Conservation (phyloP, 1,284 basidiomycete genomes). For the Moesziomyces globuligerus region DNA sequence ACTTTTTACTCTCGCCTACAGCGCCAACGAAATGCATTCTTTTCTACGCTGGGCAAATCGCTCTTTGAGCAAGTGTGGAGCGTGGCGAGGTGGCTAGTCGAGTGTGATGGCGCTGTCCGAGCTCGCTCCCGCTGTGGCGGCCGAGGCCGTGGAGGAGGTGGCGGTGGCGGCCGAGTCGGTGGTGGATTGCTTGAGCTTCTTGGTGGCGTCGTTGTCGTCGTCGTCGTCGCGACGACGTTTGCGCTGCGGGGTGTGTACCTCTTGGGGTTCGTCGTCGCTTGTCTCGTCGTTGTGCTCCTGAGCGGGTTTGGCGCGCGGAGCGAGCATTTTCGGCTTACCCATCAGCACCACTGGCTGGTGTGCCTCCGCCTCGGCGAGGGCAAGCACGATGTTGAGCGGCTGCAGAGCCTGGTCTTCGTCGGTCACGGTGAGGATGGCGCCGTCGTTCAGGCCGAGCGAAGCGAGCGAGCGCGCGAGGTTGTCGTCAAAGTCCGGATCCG, state of each 20-base stretch:
- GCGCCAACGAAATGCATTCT: background rate
- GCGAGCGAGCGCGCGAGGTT: conserved; percentile 79
- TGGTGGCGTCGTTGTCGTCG: background rate
- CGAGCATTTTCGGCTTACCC: conserved; percentile 1
- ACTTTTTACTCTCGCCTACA: background rate
- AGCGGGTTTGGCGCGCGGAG: background rate
- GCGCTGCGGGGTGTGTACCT: background rate
- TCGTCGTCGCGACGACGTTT: background rate
- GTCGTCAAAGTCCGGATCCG: conserved; percentile 89
- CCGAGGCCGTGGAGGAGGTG: background rate
- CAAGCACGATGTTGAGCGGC: conserved; percentile 53
- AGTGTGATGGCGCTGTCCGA: conserved; percentile 17
- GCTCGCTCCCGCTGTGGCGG: conserved; percentile 3
- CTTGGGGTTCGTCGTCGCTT: conserved; percentile 2
- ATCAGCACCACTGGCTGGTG: conserved; percentile 13
- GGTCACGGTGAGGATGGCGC: conserved; percentile 84
- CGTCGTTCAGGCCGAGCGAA: conserved; percentile 74
- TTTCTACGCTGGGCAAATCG: background rate
- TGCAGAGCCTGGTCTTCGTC: conserved; percentile 76
- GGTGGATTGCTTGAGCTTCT: conserved; percentile 15
- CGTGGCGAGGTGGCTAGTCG: conserved; percentile 4
- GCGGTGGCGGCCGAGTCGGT: background rate
- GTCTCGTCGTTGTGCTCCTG: conserved; percentile 2
- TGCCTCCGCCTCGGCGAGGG: conserved; percentile 2
- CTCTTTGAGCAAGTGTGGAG: background rate